These are phyloP conservation scores for Hyaloscypha finlandica DNA, from an alignment of 495 filamentous ascomycete species.

Conservation along the genomic window DNA sequence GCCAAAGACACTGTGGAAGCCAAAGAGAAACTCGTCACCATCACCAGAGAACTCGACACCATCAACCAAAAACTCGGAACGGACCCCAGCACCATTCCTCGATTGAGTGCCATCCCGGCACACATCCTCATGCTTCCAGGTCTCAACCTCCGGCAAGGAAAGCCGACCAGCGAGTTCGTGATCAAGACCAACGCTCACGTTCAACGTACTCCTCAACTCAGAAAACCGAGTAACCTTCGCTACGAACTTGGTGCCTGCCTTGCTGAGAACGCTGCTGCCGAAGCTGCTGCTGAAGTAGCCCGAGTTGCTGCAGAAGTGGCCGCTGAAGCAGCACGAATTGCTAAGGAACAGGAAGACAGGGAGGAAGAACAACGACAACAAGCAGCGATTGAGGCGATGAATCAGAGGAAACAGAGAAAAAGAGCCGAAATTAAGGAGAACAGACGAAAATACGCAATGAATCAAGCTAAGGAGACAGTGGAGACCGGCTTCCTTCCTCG, in stretches of 20 bases:
- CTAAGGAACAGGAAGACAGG: too few species aligned
- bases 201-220: not conserved
- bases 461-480: too few species aligned
- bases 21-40: not conserved
- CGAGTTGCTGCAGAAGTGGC: too few species aligned
- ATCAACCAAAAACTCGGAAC: not conserved
- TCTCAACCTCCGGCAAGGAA: not conserved
- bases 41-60: not conserved
- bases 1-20: not conserved
- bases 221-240: not conserved
- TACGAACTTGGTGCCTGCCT: not conserved
- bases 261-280: not conserved
- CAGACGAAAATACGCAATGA: not conserved
- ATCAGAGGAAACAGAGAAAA: too few species aligned
- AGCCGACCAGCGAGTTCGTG: not conserved
- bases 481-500: too few species aligned
- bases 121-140: not conserved
- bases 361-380: too few species aligned
- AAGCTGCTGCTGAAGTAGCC: not conserved
- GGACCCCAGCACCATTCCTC: not conserved
- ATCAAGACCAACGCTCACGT: too few species aligned
- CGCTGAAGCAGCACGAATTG: too few species aligned
- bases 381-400: too few species aligned
- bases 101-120: not conserved
- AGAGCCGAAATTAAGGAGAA: not conserved